Evolutionary conservation across 208 protist genomes (phyloP).

Genomic region (Acanthamoeba castellanii): DNA sequence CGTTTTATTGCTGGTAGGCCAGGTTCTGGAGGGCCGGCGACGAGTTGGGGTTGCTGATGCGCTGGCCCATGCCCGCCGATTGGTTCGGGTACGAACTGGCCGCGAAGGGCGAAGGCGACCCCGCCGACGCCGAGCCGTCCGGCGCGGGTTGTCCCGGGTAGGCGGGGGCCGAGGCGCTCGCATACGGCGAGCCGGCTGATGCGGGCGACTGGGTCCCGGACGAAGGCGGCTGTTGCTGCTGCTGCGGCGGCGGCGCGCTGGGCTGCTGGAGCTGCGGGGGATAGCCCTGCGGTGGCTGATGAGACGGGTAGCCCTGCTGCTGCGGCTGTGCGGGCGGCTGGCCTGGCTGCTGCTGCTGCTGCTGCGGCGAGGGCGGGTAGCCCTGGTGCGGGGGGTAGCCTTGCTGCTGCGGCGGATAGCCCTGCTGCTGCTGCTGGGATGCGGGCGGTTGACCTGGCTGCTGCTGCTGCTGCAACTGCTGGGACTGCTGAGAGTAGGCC

Average conservation of each 20-base stretch:
- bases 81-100: background rate
- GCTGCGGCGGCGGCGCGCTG: background rate
- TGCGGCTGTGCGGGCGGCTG: background rate
- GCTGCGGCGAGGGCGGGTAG: background rate
- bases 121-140: too few species aligned
- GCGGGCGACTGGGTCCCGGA: background rate
- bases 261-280: background rate
- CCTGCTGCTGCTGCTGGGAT: background rate
- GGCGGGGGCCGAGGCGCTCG: background rate
- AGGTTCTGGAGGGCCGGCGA: background rate
- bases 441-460: background rate
- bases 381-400: background rate
- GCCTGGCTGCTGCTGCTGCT: background rate
- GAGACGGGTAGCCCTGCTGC: background rate
- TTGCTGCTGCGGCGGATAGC: background rate
- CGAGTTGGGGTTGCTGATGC: slow-evolving; percentile 20
- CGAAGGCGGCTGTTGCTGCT: background rate
- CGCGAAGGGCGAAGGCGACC: background rate
- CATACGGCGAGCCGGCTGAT: background rate
- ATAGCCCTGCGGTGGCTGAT: background rate
- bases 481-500: background rate
- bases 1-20: background rate
- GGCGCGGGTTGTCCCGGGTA: background rate
- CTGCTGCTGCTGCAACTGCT: background rate
- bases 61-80: slow-evolving; percentile 25